Evolutionary conservation across 2,329 filamentous ascomycete genomes (phyloP).

Genomic region (Dendryphion nanum): DNA sequence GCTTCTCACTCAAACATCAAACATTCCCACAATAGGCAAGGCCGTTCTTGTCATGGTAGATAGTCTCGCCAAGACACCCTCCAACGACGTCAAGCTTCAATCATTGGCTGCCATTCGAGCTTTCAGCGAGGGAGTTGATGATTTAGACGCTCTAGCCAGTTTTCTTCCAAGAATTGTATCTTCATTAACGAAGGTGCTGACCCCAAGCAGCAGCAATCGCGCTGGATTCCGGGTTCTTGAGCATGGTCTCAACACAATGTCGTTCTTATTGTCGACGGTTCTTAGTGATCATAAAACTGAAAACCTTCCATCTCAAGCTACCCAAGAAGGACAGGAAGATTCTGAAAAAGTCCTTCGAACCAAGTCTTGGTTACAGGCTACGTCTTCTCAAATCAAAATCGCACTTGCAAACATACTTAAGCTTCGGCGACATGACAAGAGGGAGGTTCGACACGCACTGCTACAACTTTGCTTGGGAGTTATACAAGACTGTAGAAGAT

Average conservation of each 20-base stretch:
- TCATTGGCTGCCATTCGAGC: slow-evolving; percentile 65
- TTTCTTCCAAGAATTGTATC: slow-evolving; percentile 90
- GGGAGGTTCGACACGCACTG: slow-evolving; percentile 67
- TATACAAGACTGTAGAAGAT: slow-evolving; percentile 74
- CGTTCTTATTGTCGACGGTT: slow-evolving; percentile 43
- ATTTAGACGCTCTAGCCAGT: slow-evolving; percentile 73
- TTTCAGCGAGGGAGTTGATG: slow-evolving; percentile 63
- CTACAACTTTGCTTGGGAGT: slow-evolving; percentile 70
- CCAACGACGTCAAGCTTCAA: slow-evolving; percentile 67
- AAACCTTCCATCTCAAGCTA: slow-evolving; percentile 17
- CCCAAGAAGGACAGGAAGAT: slow-evolving; percentile 9
- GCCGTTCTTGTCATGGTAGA: slow-evolving; percentile 78
- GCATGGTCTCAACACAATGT: slow-evolving; percentile 59
- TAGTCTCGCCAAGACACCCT: slow-evolving; percentile 62
- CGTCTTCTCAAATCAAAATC: slow-evolving; percentile 75
- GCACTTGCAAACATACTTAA: slow-evolving; percentile 77
- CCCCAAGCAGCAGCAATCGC: slow-evolving; percentile 63
- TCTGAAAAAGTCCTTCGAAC: slow-evolving; percentile 41
- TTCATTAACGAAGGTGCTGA: slow-evolving; percentile 71
- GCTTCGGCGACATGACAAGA: slow-evolving; percentile 67
- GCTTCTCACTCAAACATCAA: slow-evolving; percentile 54
- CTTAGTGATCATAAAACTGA: slow-evolving; percentile 46
- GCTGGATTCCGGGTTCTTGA: slow-evolving; percentile 64
- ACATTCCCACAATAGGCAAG: slow-evolving; percentile 78
- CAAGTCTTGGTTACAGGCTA: slow-evolving; percentile 74